Evolutionary conservation across 495 filamentous ascomycete species (phyloP).

Genomic region (Podospora pseudoanserina): DNA sequence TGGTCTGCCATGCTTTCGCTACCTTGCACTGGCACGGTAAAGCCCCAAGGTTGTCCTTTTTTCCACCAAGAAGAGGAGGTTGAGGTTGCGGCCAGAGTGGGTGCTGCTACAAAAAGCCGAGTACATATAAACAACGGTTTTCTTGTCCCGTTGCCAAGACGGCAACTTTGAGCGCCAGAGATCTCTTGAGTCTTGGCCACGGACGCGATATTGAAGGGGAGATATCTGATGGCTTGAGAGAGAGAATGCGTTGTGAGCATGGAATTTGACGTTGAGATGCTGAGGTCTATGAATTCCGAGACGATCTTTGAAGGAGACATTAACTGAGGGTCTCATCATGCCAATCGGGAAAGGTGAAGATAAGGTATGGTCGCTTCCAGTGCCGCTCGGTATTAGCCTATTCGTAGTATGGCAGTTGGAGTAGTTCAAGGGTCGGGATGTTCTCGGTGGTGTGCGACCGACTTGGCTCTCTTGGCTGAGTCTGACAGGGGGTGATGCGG

Average conservation of each 20-base stretch:
- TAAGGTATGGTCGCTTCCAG: background rate
- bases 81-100: background rate
- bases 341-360: background rate
- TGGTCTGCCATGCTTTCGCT: background rate
- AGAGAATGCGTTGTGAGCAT: background rate
- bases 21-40: background rate
- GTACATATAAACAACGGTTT: slow-evolving; percentile 10
- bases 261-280: background rate
- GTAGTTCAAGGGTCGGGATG: slow-evolving; percentile 3
- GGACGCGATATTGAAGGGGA: background rate
- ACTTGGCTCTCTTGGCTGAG: background rate
- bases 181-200: slow-evolving; percentile 3
- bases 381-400: slow-evolving; percentile 12
- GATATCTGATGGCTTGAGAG: background rate
- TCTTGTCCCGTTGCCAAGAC: slow-evolving; percentile 13
- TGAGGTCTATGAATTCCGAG: no score
- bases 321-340: background rate
- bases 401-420: slow-evolving; percentile 10
- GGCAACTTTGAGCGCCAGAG: background rate
- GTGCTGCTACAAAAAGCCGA: background rate
- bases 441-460: slow-evolving; percentile 3
- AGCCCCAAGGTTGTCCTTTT: slow-evolving; percentile 13
- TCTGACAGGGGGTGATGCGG: background rate
- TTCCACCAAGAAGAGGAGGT: slow-evolving; percentile 20
- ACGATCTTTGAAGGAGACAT: background rate